Percentiles rank a stretch among this genome's conserved stretches.
These are phyloP conservation scores for Xylariomycetidae sp. DNA, from an alignment of 2,329 filamentous ascomycete species.

Conservation along the genomic window DNA sequence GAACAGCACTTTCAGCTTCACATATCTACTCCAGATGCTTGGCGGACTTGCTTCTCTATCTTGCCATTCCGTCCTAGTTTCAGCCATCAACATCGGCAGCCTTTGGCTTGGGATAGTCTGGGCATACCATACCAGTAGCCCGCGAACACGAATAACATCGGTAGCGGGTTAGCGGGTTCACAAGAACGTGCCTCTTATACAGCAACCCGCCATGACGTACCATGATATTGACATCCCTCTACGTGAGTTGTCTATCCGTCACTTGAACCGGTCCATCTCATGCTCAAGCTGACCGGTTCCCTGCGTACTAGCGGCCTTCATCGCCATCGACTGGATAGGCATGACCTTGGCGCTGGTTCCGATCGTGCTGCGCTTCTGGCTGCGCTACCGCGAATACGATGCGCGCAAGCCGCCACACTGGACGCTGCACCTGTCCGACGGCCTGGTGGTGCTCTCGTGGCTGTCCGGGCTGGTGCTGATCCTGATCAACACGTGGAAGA, in stretches of 20 bases:
- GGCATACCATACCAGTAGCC: no score
- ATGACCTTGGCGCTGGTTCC: conserved; percentile 17
- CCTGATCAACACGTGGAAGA: conserved; percentile 20
- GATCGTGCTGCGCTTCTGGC: conserved; percentile 18
- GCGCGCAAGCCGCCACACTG: conserved; percentile 9
- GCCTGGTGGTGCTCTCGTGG: conserved; percentile 16
- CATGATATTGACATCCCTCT: conserved; percentile 16
- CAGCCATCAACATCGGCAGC: no score
- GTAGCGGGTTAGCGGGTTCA: no score
- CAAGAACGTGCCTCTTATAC: no score
- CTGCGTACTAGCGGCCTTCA: conserved; percentile 17
- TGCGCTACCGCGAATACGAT: conserved; percentile 11
- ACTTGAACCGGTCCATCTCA: neutral
- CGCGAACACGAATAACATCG: no score
- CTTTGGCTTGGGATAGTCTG: no score
- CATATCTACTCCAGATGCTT: no score
- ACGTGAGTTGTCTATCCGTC: conserved; percentile 6
- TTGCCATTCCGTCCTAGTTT: no score
- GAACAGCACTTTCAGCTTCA: no score
- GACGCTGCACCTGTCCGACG: conserved; percentile 15
- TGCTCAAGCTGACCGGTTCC: conserved; percentile 1
- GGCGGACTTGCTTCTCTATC: no score
- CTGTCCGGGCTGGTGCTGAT: conserved; percentile 16
- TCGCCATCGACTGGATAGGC: conserved; percentile 18
- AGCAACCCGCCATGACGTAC: conserved; percentile 13